Conservation (phyloP, 2,329 filamentous ascomycete species). For the Elsinoe ampelina region DNA sequence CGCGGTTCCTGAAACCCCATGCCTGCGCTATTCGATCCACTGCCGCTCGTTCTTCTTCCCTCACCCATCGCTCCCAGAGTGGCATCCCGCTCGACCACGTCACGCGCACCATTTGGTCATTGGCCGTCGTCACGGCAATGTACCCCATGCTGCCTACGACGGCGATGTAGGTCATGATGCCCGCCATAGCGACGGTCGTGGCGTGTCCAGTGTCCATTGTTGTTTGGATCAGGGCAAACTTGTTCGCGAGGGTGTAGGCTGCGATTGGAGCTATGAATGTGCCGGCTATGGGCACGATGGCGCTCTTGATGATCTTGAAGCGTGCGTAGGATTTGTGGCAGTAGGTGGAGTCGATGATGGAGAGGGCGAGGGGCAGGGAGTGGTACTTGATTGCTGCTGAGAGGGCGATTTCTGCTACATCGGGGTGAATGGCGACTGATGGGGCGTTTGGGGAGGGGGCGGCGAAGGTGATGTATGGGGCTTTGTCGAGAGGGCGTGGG, state of each 20-base stretch:
- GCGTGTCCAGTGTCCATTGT: conserved; percentile 69
- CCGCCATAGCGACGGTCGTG: conserved; percentile 68
- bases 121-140: conserved; percentile 74
- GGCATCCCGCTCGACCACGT: conserved; percentile 80
- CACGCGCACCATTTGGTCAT: conserved; percentile 91
- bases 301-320: conserved; percentile 57
- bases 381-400: conserved; percentile 69
- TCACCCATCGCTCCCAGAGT: conserved; percentile 70
- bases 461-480: conserved; percentile 43
- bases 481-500: conserved; percentile 49
- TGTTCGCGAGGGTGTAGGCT: conserved; percentile 60
- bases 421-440: conserved; percentile 57
- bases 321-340: conserved; percentile 56
- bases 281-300: conserved; percentile 50
- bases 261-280: conserved; percentile 53
- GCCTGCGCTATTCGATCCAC: conserved; percentile 77
- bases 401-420: conserved; percentile 63
- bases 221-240: conserved; percentile 56
- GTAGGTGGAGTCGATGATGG: conserved; percentile 63
- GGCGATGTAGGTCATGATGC: conserved; percentile 72
- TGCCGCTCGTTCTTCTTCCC: conserved; percentile 82
- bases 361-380: conserved; percentile 68
- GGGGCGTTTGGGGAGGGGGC: conserved; percentile 55
- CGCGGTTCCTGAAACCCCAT: conserved; percentile 82
- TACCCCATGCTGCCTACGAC: conserved; percentile 75